Conservation (phyloP, 352 stramenopile genomes). For the Blastocystis sp. region DNA sequence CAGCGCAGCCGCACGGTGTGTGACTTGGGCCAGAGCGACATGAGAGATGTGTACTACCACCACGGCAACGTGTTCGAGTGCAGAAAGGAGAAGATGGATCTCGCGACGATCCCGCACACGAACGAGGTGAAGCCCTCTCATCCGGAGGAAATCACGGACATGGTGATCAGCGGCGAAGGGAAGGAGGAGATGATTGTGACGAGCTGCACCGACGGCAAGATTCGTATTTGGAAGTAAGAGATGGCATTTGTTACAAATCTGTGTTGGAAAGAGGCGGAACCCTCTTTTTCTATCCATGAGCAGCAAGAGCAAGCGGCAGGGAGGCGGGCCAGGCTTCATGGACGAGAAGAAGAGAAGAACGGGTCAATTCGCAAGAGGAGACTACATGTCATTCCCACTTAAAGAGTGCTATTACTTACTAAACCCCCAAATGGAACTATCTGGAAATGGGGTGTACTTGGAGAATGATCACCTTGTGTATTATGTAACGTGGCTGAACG, state of each 20-base stretch:
- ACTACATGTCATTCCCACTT: not conserved
- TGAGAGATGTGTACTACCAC: conserved; percentile 29
- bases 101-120: conserved; percentile 3
- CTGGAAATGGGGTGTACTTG: not conserved
- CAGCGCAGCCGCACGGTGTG: conserved; percentile 34
- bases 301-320: not conserved
- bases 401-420: not conserved
- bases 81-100: not conserved
- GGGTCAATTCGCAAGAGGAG: not conserved
- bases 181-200: conserved; percentile 53
- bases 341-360: not conserved
- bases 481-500: not conserved
- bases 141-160: conserved; percentile 47
- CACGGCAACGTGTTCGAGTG: conserved; percentile 29
- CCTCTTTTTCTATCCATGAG: not conserved
- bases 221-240: conserved; percentile 61
- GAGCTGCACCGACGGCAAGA: conserved; percentile 55
- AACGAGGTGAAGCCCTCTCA: conserved; percentile 50
- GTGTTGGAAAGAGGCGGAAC: not conserved
- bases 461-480: not conserved
- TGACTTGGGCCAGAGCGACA: conserved; percentile 21
- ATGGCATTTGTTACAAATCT: not conserved
- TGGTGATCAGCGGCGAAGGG: conserved; percentile 24
- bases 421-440: not conserved
- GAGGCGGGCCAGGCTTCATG: not conserved